phyloP scores from a whole-genome alignment of 2,329 filamentous ascomycete genomes.

The Curvularia sp. region DNA sequence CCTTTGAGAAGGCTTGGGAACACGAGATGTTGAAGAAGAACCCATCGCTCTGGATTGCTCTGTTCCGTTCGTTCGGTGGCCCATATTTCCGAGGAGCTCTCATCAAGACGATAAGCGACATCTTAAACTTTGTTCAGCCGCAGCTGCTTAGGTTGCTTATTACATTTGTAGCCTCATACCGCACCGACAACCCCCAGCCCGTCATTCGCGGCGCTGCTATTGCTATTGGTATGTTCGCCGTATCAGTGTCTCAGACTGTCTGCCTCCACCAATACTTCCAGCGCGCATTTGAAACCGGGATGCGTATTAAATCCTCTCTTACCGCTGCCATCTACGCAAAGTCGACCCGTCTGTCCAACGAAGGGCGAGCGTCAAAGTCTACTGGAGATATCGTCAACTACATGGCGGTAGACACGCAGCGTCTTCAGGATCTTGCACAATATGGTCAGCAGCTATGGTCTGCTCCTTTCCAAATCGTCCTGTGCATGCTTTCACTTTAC shows the following conservation, averaged over 20 bases:
- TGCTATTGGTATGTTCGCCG: conserved; percentile 87
- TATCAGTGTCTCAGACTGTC: conserved; percentile 84
- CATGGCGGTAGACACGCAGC: conserved; percentile 98
- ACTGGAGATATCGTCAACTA: conserved; percentile 99
- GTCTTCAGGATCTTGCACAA: conserved; percentile 91
- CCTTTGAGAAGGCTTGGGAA: conserved; percentile 78
- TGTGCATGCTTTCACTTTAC: conserved; percentile 96
- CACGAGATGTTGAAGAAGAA: conserved; percentile 72
- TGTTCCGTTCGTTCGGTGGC: conserved; percentile 83
- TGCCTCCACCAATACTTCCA: conserved; percentile 99
- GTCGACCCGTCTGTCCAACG: conserved; percentile 87
- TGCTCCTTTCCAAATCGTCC: conserved; percentile 91
- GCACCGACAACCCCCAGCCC: conserved; percentile 70
- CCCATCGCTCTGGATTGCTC: conserved; percentile 85
- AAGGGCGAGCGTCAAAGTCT: conserved; percentile 85
- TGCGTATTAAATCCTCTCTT: conserved; percentile 92
- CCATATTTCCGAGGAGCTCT: conserved; percentile 82
- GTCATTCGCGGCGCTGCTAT: conserved; percentile 85
- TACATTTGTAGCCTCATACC: conserved; percentile 80
- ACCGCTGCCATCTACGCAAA: conserved; percentile 94
- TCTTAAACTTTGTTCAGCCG: conserved; percentile 86
- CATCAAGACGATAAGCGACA: conserved; percentile 89
- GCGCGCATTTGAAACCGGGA: conserved; percentile 89
- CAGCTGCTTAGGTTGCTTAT: conserved; percentile 88
- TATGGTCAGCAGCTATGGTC: conserved; percentile 97